These are phyloP conservation scores for Murraya koenigii DNA, from an alignment of 345 rosid genomes.

Conservation along the genomic window DNA sequence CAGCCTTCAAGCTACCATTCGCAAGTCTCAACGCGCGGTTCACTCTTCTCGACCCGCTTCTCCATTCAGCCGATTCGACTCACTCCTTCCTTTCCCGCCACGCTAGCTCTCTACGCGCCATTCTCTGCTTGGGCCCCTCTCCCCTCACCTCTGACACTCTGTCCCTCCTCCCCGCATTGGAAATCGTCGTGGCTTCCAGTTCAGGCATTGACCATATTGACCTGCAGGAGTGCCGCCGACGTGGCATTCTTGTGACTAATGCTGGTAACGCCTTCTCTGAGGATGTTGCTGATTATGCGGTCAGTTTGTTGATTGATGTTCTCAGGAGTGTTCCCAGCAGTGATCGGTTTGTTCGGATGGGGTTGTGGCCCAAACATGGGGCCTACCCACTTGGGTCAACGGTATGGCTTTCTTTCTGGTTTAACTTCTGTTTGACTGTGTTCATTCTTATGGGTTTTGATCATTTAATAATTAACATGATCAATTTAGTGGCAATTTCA, in stretches of 20 bases:
- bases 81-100: constrained; percentile 28
- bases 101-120: constrained; percentile 27
- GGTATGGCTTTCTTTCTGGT: constrained; percentile 18
- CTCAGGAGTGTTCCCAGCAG: constrained; percentile 31
- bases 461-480: too few relatives aligned
- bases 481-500: background rate
- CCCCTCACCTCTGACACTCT: constrained; percentile 30
- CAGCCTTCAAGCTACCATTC: constrained; percentile 14
- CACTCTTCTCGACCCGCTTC: constrained; percentile 33
- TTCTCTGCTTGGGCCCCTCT: constrained; percentile 30
- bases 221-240: constrained; percentile 39
- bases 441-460: background rate
- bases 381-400: constrained; percentile 37
- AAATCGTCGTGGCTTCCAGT: constrained; percentile 34
- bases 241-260: constrained; percentile 38
- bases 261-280: constrained; percentile 35
- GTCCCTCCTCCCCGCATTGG: constrained; percentile 29
- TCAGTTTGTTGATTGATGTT: constrained; percentile 41
- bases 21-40: constrained; percentile 11
- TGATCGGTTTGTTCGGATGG: constrained; percentile 30
- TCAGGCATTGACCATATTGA: constrained; percentile 42
- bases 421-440: background rate
- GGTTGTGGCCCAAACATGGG: constrained; percentile 28
- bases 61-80: constrained; percentile 20
- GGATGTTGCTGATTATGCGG: constrained; percentile 44